Percentiles rank a stretch among this genome's conserved stretches.
These are phyloP conservation scores for Clathrospora elynae DNA, from an alignment of 2,329 filamentous ascomycete genomes.

Conservation along the genomic window DNA sequence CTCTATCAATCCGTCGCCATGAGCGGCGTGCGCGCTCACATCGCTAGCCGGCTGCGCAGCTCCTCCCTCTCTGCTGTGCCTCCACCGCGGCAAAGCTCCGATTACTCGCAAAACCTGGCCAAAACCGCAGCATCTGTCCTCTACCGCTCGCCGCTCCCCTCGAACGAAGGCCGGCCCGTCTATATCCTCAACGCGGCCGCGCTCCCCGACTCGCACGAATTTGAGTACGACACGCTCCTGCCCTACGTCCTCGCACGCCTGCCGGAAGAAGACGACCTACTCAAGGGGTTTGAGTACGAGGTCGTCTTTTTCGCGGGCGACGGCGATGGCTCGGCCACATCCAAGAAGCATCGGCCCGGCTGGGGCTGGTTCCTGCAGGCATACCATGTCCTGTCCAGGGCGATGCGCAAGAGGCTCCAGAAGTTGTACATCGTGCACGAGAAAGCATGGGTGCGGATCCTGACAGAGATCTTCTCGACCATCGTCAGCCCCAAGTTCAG, in stretches of 20 bases:
- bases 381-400: slow-evolving; percentile 60
- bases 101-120: slow-evolving; percentile 57
- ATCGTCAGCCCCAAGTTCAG: slow-evolving; percentile 63
- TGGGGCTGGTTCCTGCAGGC: slow-evolving; percentile 64
- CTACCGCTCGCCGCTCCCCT: slow-evolving; percentile 59
- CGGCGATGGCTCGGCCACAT: slow-evolving; percentile 51
- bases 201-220: slow-evolving; percentile 60
- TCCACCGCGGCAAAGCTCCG: slow-evolving; percentile 52
- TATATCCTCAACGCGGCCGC: slow-evolving; percentile 62
- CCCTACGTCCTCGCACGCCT: slow-evolving; percentile 61
- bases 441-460: slow-evolving; percentile 61
- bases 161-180: slow-evolving; percentile 56
- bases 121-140: slow-evolving; percentile 59
- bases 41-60: slow-evolving; percentile 48
- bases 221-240: slow-evolving; percentile 60
- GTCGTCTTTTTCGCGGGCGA: slow-evolving; percentile 64
- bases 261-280: slow-evolving; percentile 61
- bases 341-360: slow-evolving; percentile 56
- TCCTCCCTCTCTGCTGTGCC: slow-evolving; percentile 56
- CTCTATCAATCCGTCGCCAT: slow-evolving; percentile 27
- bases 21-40: slow-evolving; percentile 47
- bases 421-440: slow-evolving; percentile 64
- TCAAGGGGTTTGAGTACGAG: slow-evolving; percentile 60
- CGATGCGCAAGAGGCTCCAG: slow-evolving; percentile 61
- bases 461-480: slow-evolving; percentile 62